Conservation (phyloP, 2,329 filamentous ascomycete species). For the Aureobasidium vineae region DNA sequence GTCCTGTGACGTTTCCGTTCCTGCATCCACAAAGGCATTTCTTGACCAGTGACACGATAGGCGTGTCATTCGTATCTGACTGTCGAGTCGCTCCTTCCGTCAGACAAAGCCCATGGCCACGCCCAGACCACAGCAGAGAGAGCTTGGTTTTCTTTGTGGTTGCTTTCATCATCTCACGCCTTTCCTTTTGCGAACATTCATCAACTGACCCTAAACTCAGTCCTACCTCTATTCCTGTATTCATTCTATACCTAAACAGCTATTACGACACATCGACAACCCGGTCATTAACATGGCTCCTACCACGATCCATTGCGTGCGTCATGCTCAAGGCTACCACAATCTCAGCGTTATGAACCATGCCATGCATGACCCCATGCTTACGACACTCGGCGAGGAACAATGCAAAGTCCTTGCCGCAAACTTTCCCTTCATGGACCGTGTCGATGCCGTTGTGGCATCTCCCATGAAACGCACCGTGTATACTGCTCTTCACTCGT, state of each 20-base stretch:
- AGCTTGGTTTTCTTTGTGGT: constrained; percentile 2
- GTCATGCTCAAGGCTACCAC: constrained; percentile 74
- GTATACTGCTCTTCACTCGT: constrained; percentile 70
- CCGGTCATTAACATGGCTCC: constrained; percentile 25
- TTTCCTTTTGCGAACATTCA: neutral
- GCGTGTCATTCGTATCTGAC: constrained; percentile 19
- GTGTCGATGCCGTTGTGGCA: constrained; percentile 68
- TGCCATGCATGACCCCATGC: constrained; percentile 68
- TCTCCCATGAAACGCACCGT: constrained; percentile 80
- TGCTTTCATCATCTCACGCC: neutral
- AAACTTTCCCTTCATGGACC: constrained; percentile 63
- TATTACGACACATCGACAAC: neutral
- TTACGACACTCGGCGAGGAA: constrained; percentile 71
- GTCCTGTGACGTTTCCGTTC: constrained; percentile 13
- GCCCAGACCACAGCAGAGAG: neutral
- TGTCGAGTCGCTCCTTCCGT: constrained; percentile 6
- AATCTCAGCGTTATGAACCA: constrained; percentile 72
- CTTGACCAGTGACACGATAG: neutral
- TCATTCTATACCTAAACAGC: neutral
- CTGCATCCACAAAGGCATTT: neutral
- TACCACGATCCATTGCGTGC: constrained; percentile 62
- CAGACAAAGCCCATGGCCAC: neutral
- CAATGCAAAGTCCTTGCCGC: constrained; percentile 67
- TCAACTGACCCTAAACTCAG: neutral
- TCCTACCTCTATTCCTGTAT: neutral